Percentiles rank a stretch among this genome's conserved stretches.
Evolutionary conservation across 257 asterid genomes (phyloP).

Genomic region (Capsicum chinense): DNA sequence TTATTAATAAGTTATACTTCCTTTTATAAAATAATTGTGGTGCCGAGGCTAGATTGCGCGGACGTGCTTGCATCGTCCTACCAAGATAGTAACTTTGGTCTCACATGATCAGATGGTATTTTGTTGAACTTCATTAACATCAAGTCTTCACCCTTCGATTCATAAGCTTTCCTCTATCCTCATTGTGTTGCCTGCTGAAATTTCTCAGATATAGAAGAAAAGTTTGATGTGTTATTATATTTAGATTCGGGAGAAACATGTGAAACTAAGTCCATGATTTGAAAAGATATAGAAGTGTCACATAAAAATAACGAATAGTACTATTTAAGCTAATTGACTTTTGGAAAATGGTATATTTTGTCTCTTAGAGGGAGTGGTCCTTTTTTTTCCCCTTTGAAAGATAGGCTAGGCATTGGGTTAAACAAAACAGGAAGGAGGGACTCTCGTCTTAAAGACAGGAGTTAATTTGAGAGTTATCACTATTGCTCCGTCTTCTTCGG

Average conservation of each 20-base stretch:
- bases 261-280: neutral
- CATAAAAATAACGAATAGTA: neutral
- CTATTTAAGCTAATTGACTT: neutral
- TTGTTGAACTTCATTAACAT: neutral
- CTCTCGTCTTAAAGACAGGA: neutral
- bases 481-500: neutral
- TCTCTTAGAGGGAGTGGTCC: neutral
- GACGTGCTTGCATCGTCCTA: neutral
- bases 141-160: neutral
- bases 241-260: neutral
- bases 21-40: neutral
- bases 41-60: too few relatives aligned
- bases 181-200: neutral
- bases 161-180: conserved; percentile 3
- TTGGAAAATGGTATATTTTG: conserved; percentile 12
- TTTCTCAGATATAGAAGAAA: neutral
- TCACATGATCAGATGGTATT: neutral
- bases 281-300: neutral
- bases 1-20: neutral
- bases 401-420: neutral
- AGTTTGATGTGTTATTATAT: neutral
- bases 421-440: neutral
- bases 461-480: neutral
- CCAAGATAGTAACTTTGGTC: neutral
- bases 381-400: neutral